Conservation (phyloP, 2,329 filamentous ascomycete genomes). For the Colletotrichum neosansevieriae region DNA sequence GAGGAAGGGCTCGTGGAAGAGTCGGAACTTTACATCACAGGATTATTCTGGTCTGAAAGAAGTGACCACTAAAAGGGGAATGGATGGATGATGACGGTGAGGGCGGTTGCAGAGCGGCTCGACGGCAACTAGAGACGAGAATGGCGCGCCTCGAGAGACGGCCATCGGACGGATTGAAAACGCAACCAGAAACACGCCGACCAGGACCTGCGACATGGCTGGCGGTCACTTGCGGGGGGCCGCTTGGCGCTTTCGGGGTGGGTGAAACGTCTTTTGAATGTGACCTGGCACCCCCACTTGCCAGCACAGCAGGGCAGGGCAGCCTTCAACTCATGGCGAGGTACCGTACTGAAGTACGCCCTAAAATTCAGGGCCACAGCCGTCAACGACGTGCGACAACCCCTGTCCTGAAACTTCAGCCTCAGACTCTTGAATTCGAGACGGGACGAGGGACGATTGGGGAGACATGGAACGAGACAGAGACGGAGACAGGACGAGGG, state of each 20-base stretch:
- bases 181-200: constrained; percentile 30
- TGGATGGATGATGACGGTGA: too few relatives aligned
- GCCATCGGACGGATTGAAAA: constrained; percentile 32
- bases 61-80: too few relatives aligned
- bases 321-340: too few relatives aligned
- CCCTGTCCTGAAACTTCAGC: constrained; percentile 33
- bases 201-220: constrained; percentile 14
- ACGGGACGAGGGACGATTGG: constrained; percentile 12
- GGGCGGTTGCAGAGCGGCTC: not conserved
- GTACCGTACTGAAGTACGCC: too few relatives aligned
- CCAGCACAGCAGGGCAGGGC: too few relatives aligned
- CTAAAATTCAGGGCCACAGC: too few relatives aligned
- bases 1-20: not conserved
- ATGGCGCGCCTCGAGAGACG: constrained; percentile 15
- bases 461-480: not conserved
- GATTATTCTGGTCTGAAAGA: not conserved
- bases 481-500: not conserved
- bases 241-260: constrained; percentile 19
- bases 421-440: constrained; percentile 14
- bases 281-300: too few relatives aligned
- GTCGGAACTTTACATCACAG: constrained; percentile 7
- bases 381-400: not conserved
- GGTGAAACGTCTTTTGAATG: constrained; percentile 28
- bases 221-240: constrained; percentile 4
- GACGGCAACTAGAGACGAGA: constrained; percentile 36